Base-by-base conservation (phyloP, 2,329 filamentous ascomycete genomes). In the Ophiostoma piceae region DNA sequence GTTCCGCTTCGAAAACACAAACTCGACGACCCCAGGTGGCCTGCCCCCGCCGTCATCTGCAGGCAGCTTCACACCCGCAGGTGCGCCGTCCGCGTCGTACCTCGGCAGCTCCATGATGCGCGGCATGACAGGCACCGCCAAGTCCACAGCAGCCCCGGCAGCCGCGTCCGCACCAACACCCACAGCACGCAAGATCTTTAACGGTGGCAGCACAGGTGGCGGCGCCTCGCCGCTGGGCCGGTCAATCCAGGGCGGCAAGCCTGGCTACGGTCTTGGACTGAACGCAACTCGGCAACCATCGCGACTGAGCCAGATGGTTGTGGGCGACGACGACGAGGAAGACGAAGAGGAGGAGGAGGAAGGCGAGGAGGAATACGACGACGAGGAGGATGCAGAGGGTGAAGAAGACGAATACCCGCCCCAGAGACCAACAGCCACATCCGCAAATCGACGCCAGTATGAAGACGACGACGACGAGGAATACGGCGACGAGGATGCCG, bases 51-150 rank as follows among this genome's bases (percentile, higher is more conserved):
- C 84, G 11, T 84, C 85, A 37, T 84, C 84, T 8, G 80, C 81
- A 9, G 81, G 82, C 4, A 85, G 84, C 62, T 87, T 86, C 77
- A 86, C 85, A 1, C 84, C 85, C 1, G 80, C 81, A 19, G 86
- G 86, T 70, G 84, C 84, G 19, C 85, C 85, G 0, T 84, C 85
- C 29, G 83, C 81, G 39, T 84, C 83, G 14, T 86, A 81, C 74
- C 77, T 87, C 51, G 82, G 84, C 70, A 86, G 84, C 77, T 86
- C 85, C 51, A 81, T 86, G 68, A 79, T 84, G 78, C 80, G 80
- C 66, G 81, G 76, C 66, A 72, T 76, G 71, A 73, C 74, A 26
- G 62, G 66, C 37, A 68, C 66, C 14, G 35, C 60, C 32, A 68
- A 66, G 64, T 67, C 68, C 8, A 35, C 51, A 19, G 16, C 65